Conservation (phyloP, 2,329 filamentous ascomycete species). For the Aspergillus floridensis region DNA sequence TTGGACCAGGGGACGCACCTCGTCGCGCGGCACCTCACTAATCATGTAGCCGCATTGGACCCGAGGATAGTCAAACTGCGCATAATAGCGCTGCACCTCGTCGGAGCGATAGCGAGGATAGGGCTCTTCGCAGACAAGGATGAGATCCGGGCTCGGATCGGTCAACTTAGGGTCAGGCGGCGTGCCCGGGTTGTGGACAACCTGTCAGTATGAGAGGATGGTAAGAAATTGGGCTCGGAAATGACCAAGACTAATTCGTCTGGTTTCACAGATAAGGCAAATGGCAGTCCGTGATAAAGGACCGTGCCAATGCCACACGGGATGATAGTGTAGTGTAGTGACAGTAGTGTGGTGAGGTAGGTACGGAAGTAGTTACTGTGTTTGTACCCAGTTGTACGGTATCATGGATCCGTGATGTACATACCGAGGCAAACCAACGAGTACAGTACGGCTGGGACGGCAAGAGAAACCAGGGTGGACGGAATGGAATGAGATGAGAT, state of each 20-base stretch:
- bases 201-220: background rate
- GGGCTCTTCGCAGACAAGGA: conserved; percentile 17
- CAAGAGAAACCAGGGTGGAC: too few species aligned
- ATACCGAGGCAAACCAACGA: background rate
- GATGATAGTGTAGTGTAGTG: background rate
- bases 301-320: background rate
- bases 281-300: background rate
- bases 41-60: conserved; percentile 14
- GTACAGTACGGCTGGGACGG: background rate
- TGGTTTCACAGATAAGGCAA: background rate
- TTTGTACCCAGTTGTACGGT: background rate
- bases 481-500: background rate
- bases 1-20: conserved; percentile 13
- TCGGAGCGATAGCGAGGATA: conserved; percentile 10
- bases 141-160: conserved; percentile 9
- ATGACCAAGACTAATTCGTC: background rate
- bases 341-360: too few species aligned
- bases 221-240: background rate
- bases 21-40: conserved; percentile 14
- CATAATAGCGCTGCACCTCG: conserved; percentile 16
- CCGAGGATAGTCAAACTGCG: conserved; percentile 9
- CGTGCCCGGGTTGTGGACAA: conserved; percentile 19
- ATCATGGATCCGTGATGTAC: background rate
- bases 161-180: conserved; percentile 11
- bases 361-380: background rate